phyloP scores from a whole-genome alignment of 2,329 filamentous ascomycete species.

The Talaromyces sp. region DNA sequence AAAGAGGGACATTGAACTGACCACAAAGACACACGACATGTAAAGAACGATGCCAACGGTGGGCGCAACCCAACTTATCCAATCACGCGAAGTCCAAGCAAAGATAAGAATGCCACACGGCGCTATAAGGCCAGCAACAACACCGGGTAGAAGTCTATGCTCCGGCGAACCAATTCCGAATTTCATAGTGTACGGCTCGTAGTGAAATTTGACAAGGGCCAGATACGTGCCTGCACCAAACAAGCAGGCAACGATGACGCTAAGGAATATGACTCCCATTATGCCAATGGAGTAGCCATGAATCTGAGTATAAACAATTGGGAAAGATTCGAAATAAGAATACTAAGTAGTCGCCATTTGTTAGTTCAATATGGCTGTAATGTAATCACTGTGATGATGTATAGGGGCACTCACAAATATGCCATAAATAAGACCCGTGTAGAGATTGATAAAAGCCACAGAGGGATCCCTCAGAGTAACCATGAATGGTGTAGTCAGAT shows the following conservation, averaged over 20 bases:
- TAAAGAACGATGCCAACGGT: conserved; percentile 47
- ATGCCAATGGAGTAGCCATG: conserved; percentile 58
- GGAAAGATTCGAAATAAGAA: conserved; percentile 62
- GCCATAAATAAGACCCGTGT: conserved; percentile 56
- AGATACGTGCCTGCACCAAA: conserved; percentile 40
- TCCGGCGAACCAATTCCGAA: conserved; percentile 42
- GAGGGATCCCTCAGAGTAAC: conserved; percentile 61
- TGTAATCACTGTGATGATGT: no score
- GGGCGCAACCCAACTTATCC: conserved; percentile 51
- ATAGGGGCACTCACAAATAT: conserved; percentile 16
- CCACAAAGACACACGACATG: conserved; percentile 31
- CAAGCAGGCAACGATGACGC: conserved; percentile 39
- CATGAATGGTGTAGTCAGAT: conserved; percentile 43
- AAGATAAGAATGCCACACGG: conserved; percentile 51
- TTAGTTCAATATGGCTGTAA: no score
- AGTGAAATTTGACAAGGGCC: conserved; percentile 29
- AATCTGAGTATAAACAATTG: conserved; percentile 55
- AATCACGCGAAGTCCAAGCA: conserved; percentile 48
- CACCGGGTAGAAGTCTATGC: conserved; percentile 49
- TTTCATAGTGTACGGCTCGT: conserved; percentile 24
- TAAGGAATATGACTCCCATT: conserved; percentile 57
- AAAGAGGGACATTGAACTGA: conserved; percentile 13
- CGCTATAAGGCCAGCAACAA: conserved; percentile 49
- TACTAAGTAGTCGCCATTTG: conserved; percentile 29
- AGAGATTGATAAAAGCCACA: conserved; percentile 58